Evolutionary conservation across 148 eudicot species (phyloP).

Genomic region (Cornus florida): DNA sequence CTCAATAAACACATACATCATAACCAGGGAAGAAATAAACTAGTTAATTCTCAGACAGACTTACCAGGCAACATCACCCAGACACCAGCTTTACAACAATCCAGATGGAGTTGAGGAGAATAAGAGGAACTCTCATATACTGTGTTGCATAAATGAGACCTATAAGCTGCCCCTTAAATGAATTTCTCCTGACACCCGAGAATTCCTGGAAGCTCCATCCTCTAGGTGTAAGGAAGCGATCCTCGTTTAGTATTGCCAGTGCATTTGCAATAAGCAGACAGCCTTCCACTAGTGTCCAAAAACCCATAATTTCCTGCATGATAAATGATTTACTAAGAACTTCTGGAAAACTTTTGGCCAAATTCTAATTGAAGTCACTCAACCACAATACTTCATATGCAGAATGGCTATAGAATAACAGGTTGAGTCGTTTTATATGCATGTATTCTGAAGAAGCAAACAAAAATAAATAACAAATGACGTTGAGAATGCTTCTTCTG

Average conservation of each 20-base stretch:
- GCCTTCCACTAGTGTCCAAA: constrained; percentile 83
- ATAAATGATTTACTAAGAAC: constrained; percentile 1
- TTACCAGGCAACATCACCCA: constrained; percentile 42
- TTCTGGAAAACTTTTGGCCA: background rate
- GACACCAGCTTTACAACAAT: constrained; percentile 70
- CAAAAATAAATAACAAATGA: background rate
- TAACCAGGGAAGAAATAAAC: background rate
- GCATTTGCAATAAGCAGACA: constrained; percentile 88
- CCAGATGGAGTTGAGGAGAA: constrained; percentile 58
- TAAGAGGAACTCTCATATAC: constrained; percentile 71
- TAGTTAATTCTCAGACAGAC: background rate
- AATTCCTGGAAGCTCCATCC: constrained; percentile 81
- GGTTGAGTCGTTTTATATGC: background rate
- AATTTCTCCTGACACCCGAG: constrained; percentile 49
- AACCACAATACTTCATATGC: background rate
- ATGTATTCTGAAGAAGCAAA: background rate
- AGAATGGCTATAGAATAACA: background rate
- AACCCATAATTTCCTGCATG: constrained; percentile 55
- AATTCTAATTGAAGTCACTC: background rate
- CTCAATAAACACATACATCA: background rate
- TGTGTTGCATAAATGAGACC: constrained; percentile 83
- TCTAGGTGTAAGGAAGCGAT: constrained; percentile 76
- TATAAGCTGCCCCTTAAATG: constrained; percentile 64
- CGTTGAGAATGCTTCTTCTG: background rate
- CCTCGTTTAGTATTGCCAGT: constrained; percentile 84